phyloP scores from a whole-genome alignment of 2,329 filamentous ascomycete genomes.

The Penicillium sp. region DNA sequence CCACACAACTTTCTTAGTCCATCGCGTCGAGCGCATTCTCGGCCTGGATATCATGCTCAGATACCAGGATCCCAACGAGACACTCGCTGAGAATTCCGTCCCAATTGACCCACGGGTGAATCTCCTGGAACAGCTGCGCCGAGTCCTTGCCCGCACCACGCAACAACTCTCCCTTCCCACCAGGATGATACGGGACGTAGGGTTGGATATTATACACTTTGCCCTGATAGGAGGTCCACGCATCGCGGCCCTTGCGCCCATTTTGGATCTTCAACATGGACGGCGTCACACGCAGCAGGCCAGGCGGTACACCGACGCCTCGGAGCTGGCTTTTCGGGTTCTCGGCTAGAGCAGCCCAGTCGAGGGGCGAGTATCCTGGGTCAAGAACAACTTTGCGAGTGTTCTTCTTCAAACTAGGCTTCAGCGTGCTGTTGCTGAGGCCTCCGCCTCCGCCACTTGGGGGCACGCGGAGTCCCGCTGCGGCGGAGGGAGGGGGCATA shows the following conservation, averaged over 20 bases:
- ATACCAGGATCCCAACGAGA: slow-evolving; percentile 60
- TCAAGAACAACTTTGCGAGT: slow-evolving; percentile 66
- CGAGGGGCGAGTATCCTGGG: slow-evolving; percentile 91
- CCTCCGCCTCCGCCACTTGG: slow-evolving; percentile 39
- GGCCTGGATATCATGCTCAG: slow-evolving; percentile 47
- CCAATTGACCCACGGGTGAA: slow-evolving; percentile 69
- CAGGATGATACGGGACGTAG: slow-evolving; percentile 87
- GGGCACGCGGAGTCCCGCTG: slow-evolving; percentile 43
- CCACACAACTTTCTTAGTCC: slow-evolving; percentile 47
- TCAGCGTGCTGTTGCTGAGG: slow-evolving; percentile 43
- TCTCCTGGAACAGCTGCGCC: slow-evolving; percentile 60
- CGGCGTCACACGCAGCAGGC: slow-evolving; percentile 71
- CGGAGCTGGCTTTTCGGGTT: slow-evolving; percentile 65
- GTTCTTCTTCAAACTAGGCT: slow-evolving; percentile 48
- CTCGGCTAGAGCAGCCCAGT: slow-evolving; percentile 81
- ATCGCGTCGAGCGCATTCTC: slow-evolving; percentile 54
- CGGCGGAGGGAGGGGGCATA: slow-evolving; percentile 45
- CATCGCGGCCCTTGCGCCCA: slow-evolving; percentile 78
- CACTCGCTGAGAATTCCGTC: slow-evolving; percentile 63
- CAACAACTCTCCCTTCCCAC: slow-evolving; percentile 63
- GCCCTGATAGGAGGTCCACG: slow-evolving; percentile 86
- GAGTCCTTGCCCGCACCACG: slow-evolving; percentile 66
- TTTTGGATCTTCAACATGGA: slow-evolving; percentile 74
- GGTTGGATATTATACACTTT: slow-evolving; percentile 93
- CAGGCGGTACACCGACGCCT: slow-evolving; percentile 52